Conservation (phyloP, 73 alveolate species). For the Paramecium pentaurelia region DNA sequence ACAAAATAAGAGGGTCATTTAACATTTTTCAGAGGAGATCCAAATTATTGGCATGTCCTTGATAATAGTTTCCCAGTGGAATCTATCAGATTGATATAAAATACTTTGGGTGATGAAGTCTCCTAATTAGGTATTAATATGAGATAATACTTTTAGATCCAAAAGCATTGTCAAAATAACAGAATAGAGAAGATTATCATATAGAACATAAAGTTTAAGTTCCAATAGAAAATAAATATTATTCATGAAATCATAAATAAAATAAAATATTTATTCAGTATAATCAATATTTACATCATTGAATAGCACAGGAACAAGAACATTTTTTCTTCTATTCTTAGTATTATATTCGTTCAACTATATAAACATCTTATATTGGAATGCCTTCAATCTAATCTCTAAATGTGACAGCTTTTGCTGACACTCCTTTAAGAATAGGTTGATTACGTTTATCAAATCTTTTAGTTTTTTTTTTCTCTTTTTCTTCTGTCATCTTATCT, state of each 20-base stretch:
- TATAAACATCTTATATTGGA: background rate
- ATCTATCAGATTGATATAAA: background rate
- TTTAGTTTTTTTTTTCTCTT: background rate
- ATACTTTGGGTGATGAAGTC: conserved; percentile 23
- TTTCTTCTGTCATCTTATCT: background rate
- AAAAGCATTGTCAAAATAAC: background rate
- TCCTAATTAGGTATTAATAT: background rate
- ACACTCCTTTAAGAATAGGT: conserved; percentile 29
- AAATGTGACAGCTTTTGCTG: conserved; percentile 11
- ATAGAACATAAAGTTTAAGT: background rate
- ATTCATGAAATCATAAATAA: background rate
- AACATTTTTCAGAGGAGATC: conserved; percentile 7
- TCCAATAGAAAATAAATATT: conserved; percentile 33
- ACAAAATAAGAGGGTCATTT: background rate
- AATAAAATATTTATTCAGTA: background rate
- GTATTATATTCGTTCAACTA: background rate
- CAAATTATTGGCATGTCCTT: conserved; percentile 37
- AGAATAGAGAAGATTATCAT: background rate
- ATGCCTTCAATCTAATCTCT: conserved; percentile 22
- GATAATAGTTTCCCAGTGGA: conserved; percentile 29
- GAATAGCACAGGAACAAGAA: conserved; percentile 1
- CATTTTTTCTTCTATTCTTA: background rate
- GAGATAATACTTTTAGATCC: background rate
- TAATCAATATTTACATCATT: background rate
- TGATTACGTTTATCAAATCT: conserved; percentile 25